Percentiles rank a stretch among this genome's conserved stretches.
These are phyloP conservation scores for Acmispon strigosus DNA, from an alignment of 306 rosid genomes.

Conservation along the genomic window DNA sequence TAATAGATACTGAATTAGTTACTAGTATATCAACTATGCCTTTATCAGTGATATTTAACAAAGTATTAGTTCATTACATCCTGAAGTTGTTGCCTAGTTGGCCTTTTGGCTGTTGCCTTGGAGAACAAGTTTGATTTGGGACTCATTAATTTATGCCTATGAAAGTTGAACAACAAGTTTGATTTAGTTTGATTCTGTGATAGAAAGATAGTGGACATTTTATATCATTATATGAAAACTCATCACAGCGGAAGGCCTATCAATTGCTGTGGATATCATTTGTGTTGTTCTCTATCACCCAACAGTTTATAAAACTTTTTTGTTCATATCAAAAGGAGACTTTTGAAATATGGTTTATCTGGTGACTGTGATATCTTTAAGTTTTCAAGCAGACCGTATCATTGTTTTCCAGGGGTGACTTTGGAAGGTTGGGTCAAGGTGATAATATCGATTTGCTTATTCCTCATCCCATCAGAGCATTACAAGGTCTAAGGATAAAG, in stretches of 20 bases:
- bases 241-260: neutral
- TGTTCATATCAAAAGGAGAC: neutral
- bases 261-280: neutral
- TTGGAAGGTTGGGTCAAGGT: slow-evolving; percentile 98
- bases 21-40: neutral
- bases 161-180: neutral
- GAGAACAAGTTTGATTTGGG: neutral
- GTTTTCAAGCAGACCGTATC: slow-evolving; percentile 4
- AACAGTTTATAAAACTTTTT: neutral
- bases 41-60: neutral
- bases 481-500: slow-evolving; percentile 59
- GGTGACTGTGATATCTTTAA: neutral
- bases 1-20: neutral
- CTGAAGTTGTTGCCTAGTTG: neutral
- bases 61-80: neutral
- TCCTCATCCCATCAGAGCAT: slow-evolving; percentile 78
- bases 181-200: neutral
- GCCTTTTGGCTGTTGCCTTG: neutral
- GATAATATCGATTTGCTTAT: slow-evolving; percentile 71
- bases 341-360: neutral
- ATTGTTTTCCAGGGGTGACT: slow-evolving; percentile 84
- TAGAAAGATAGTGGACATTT: neutral
- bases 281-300: neutral
- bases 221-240: neutral
- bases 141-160: neutral